Conservation (phyloP, 2,329 filamentous ascomycete genomes). For the Sporothrix brasiliensis region DNA sequence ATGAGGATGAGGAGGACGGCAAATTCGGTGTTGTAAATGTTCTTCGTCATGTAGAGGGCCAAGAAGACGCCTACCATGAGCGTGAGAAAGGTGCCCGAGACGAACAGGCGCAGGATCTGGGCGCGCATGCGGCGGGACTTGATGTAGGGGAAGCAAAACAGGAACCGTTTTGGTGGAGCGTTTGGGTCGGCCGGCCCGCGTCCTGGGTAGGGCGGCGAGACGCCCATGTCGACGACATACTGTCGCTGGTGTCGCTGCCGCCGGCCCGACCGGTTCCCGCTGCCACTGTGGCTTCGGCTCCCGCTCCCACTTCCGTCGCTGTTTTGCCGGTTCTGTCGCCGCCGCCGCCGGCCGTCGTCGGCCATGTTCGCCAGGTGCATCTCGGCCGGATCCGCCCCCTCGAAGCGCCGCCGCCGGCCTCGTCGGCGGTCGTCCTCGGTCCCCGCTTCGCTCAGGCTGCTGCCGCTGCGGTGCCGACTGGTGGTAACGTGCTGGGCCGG, state of each 20-base stretch:
- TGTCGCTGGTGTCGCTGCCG: slow-evolving; percentile 30
- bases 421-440: slow-evolving; percentile 17
- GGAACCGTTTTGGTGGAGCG: slow-evolving; percentile 47
- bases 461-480: slow-evolving; percentile 11
- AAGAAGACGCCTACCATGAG: slow-evolving; percentile 68
- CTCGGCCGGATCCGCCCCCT: slow-evolving; percentile 54
- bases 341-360: slow-evolving; percentile 46
- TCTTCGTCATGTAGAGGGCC: slow-evolving; percentile 67
- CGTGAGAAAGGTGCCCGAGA: slow-evolving; percentile 66
- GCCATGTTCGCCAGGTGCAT: slow-evolving; percentile 52
- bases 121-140: slow-evolving; percentile 57
- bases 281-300: neutral
- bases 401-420: slow-evolving; percentile 39
- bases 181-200: neutral
- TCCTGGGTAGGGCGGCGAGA: neutral
- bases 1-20: slow-evolving; percentile 79
- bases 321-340: slow-evolving; percentile 30
- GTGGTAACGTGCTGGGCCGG: slow-evolving; percentile 32
- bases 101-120: slow-evolving; percentile 62
- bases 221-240: slow-evolving; percentile 25
- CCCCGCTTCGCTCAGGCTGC: neutral
- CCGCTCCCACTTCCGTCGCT: neutral
- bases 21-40: slow-evolving; percentile 68
- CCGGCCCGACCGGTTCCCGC: slow-evolving; percentile 13
- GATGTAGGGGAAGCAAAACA: slow-evolving; percentile 60